Percentiles rank a stretch among this genome's conserved stretches.
These are phyloP conservation scores for Trifolium fragiferum DNA, from an alignment of 306 rosid genomes.

Conservation along the genomic window DNA sequence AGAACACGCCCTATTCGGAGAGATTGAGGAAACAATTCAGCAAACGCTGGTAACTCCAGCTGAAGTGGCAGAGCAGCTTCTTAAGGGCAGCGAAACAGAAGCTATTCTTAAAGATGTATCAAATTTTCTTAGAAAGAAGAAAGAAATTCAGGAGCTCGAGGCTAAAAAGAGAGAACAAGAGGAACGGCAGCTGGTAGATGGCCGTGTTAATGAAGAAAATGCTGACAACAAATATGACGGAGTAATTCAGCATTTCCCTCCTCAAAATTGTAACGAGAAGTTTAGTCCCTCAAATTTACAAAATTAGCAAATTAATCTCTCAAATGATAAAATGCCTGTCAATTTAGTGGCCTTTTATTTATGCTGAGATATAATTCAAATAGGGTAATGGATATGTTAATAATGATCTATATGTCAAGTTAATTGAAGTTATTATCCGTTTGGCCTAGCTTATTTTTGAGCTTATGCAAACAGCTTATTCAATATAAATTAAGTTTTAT, in stretches of 20 bases:
- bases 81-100: constrained; percentile 39
- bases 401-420: no score
- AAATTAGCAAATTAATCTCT: background rate
- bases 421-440: no score
- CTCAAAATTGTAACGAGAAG: background rate
- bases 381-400: no score
- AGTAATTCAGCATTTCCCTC: background rate
- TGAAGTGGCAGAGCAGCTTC: constrained; percentile 53
- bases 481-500: no score
- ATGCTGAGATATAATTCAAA: no score
- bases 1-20: constrained; percentile 27
- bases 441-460: no score
- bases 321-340: no score
- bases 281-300: background rate
- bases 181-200: constrained; percentile 4
- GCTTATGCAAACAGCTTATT: no score
- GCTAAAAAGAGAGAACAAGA: constrained; percentile 28
- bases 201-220: constrained; percentile 1
- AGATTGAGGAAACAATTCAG: constrained; percentile 43
- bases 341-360: background rate
- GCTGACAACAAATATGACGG: background rate
- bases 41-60: constrained; percentile 48
- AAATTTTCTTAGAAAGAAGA: constrained; percentile 35
- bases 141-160: constrained; percentile 26
- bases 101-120: constrained; percentile 8